A percentile compares a stretch with the other conserved stretches of the same genome.
These are phyloP conservation scores for Chaetomiaceae sp. DNA, from an alignment of 2,329 filamentous ascomycete genomes.

Conservation along the genomic window DNA sequence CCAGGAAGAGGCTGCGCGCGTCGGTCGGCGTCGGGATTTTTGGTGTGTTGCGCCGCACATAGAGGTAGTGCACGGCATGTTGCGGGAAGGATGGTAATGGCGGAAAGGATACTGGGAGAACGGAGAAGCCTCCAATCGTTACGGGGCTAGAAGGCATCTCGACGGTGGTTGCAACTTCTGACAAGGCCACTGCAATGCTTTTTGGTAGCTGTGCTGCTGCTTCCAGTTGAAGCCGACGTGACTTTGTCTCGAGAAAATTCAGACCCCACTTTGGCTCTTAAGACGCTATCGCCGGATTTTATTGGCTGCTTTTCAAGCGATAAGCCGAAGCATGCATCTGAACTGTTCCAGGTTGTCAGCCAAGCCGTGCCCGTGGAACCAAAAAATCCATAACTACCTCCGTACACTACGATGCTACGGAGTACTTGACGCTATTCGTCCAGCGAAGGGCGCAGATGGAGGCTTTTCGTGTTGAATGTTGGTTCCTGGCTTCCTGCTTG, in stretches of 20 bases:
- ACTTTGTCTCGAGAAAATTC: slow-evolving; percentile 20
- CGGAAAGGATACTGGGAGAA: slow-evolving; percentile 63
- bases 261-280: slow-evolving; percentile 9
- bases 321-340: too few relatives aligned
- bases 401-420: too few relatives aligned
- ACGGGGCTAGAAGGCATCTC: slow-evolving; percentile 33
- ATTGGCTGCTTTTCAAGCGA: neutral
- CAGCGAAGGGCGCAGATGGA: too few relatives aligned
- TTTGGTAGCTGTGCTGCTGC: neutral
- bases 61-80: slow-evolving; percentile 71
- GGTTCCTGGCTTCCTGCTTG: too few relatives aligned
- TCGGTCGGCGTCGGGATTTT: slow-evolving; percentile 69
- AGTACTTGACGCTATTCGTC: too few relatives aligned
- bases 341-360: too few relatives aligned
- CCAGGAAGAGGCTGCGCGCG: slow-evolving; percentile 77
- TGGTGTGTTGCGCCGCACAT: slow-evolving; percentile 76
- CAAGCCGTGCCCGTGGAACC: too few relatives aligned
- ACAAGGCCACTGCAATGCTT: neutral
- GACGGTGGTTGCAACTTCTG: slow-evolving; percentile 25
- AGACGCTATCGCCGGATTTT: neutral
- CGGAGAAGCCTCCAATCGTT: slow-evolving; percentile 56
- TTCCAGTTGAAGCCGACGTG: too few relatives aligned
- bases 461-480: too few relatives aligned
- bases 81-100: slow-evolving; percentile 55
- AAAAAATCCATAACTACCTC: too few relatives aligned